Percentiles rank a stretch among this genome's conserved stretches.
phyloP scores from a whole-genome alignment of 495 filamentous ascomycete genomes.

The Glutinoglossum americanum region DNA sequence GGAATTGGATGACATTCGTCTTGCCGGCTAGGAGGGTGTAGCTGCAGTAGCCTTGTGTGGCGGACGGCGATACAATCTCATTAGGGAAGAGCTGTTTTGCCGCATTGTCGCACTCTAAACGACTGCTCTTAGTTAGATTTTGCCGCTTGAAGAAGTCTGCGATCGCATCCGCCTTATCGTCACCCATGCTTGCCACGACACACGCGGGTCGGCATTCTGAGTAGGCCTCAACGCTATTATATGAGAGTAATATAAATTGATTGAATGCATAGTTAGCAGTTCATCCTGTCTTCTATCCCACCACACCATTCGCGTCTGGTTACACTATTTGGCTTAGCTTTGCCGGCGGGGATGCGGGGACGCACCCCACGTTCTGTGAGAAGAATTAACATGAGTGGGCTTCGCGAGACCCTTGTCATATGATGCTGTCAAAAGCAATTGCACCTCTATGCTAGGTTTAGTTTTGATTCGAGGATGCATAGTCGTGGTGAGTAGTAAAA shows the following conservation, averaged over 20 bases:
- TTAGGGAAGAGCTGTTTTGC: not conserved
- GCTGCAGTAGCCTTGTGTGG: conserved; percentile 1
- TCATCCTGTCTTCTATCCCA: not conserved
- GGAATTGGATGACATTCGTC: not conserved
- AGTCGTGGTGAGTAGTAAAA: not conserved
- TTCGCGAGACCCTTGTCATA: not conserved
- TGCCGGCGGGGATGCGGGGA: not conserved
- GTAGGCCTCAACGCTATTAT: not conserved
- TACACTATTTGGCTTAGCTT: not conserved
- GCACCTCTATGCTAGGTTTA: not conserved
- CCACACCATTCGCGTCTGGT: not conserved
- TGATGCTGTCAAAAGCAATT: not conserved
- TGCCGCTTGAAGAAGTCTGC: not conserved
- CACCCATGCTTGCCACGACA: not conserved
- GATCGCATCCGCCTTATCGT: not conserved
- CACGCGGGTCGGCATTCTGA: not conserved
- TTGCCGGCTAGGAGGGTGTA: not conserved
- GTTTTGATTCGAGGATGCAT: not conserved
- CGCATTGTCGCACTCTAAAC: not conserved
- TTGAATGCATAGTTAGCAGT: not conserved
- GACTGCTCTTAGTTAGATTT: not conserved
- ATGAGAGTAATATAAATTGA: not conserved
- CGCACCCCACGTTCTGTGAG: not conserved
- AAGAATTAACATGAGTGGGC: not conserved
- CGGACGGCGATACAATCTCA: not conserved